Evolutionary conservation across 495 filamentous ascomycete genomes (phyloP).

Genomic region (Tuber microsphaerosporum): DNA sequence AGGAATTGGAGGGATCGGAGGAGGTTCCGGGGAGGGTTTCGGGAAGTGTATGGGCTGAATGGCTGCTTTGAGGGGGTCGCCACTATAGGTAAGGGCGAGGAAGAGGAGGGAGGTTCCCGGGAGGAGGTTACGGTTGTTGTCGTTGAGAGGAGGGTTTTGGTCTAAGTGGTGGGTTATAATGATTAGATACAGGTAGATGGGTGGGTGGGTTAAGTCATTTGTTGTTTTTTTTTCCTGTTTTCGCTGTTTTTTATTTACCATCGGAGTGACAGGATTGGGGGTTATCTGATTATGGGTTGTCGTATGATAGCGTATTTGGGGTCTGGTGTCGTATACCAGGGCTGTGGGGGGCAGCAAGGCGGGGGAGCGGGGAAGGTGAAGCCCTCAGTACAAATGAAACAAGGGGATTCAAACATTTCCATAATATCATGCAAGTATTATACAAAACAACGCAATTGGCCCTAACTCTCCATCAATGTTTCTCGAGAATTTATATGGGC

Average conservation of each 20-base stretch:
- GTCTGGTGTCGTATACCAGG: too few species aligned
- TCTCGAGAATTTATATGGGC: too few species aligned
- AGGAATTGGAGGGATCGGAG: constrained; percentile 35
- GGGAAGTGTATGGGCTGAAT: constrained; percentile 33
- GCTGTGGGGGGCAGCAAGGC: too few species aligned
- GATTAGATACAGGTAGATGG: neutral
- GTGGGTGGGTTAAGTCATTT: neutral
- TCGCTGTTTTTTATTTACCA: neutral
- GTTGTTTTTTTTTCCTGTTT: neutral
- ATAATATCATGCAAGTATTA: too few species aligned
- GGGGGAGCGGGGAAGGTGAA: too few species aligned
- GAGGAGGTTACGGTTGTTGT: constrained; percentile 23
- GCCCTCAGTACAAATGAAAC: neutral
- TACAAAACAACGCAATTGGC: too few species aligned
- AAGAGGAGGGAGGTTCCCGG: constrained; percentile 5
- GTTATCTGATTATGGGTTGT: neutral
- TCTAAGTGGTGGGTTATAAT: neutral
- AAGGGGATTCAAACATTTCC: neutral
- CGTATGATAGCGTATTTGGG: too few species aligned
- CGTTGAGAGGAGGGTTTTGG: constrained; percentile 29
- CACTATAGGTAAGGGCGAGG: constrained; percentile 17
- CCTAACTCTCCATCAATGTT: too few species aligned
- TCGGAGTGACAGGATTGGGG: neutral
- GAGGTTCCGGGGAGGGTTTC: constrained; percentile 34
- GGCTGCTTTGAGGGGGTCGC: constrained; percentile 31